Base-by-base conservation (phyloP, 768 basidiomycete genomes). In the Crepidotus variabilis region DNA sequence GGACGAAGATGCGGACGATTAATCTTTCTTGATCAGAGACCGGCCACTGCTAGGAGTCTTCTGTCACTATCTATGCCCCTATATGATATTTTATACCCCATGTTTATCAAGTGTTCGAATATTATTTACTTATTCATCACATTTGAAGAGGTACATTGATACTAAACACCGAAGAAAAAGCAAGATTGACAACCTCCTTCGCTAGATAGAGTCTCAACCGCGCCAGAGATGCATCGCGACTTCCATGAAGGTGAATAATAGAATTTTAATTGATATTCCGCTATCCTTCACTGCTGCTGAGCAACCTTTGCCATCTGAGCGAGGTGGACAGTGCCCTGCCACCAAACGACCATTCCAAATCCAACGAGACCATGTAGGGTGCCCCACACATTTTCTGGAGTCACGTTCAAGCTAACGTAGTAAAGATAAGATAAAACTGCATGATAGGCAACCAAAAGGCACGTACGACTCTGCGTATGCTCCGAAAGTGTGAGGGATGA, bases 351-450 rank as follows among this genome's bases (percentile, higher is more conserved):
- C 78, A 92, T 86, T 52, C 78, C 80, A 6, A 92, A 69, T 10
- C 90, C 86, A 33, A 92, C 56, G 47, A 88, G 16, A 16, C 91
- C 91, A 60, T 93, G 91, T 18, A 82, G 63, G 6, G 77, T 80
- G 0, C 88, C 90, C 90, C 90, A 92, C 1, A 83, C 70, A 23
- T 74, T 66, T 67, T 93, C 91, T 0, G 91, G 91, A 0, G 88
- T 90, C 22, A 88, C 61, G 32, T 81, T 81, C 43, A 78, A 75
- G 47, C 87, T 18, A 23, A 18, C 13, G 1, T 23, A 23, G 24
- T 16, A 2, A 45, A 39, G 14, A 23, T 20, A 43, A 21, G 28
- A 48, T 21, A 21, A 46, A n/a, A 43, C 2, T 33, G 24, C 9
- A 52, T 34, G 13, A 45, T 43, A 47, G 20, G 9, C 28, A 43